Evolutionary conservation across 768 basidiomycete genomes (phyloP).

Genomic region (Trametes sanguinea): DNA sequence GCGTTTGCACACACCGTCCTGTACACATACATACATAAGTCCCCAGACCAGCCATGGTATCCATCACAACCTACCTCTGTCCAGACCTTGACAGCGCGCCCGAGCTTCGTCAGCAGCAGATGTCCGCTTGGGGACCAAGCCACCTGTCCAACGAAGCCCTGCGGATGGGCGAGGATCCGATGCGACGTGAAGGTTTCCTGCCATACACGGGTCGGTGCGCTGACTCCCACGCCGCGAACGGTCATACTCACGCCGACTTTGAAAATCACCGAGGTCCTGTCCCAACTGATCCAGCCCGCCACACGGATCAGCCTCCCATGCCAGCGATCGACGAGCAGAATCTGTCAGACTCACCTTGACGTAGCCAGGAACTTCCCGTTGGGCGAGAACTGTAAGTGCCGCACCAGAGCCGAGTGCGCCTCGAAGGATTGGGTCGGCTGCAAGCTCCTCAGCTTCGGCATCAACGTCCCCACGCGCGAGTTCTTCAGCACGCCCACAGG

Average conservation of each 20-base stretch:
- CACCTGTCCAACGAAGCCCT: slow-evolving; percentile 76
- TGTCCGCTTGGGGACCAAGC: slow-evolving; percentile 74
- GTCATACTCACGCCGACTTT: slow-evolving; percentile 53
- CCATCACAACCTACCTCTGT: slow-evolving; percentile 47
- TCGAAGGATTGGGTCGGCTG: slow-evolving; percentile 60
- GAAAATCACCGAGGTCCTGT: slow-evolving; percentile 68
- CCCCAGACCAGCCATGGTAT: too few species aligned
- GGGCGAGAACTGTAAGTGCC: slow-evolving; percentile 76
- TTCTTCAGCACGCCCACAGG: slow-evolving; percentile 41
- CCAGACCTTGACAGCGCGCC: slow-evolving; percentile 71
- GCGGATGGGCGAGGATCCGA: slow-evolving; percentile 63
- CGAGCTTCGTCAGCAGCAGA: slow-evolving; percentile 63
- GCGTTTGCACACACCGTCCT: slow-evolving; percentile 70
- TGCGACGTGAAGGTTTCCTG: slow-evolving; percentile 63
- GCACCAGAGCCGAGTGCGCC: slow-evolving; percentile 66
- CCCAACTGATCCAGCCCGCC: slow-evolving; percentile 51
- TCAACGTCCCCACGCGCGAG: slow-evolving; percentile 56
- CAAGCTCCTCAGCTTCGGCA: slow-evolving; percentile 57
- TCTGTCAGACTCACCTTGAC: slow-evolving; percentile 50
- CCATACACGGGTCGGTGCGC: slow-evolving; percentile 9
- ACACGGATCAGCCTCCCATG: background rate
- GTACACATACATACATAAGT: background rate
- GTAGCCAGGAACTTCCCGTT: slow-evolving; percentile 75
- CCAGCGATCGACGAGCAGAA: background rate
- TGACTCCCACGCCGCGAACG: background rate